Evolutionary conservation across 2,329 filamentous ascomycete genomes (phyloP).

Genomic region (Botrytis tulipae): DNA sequence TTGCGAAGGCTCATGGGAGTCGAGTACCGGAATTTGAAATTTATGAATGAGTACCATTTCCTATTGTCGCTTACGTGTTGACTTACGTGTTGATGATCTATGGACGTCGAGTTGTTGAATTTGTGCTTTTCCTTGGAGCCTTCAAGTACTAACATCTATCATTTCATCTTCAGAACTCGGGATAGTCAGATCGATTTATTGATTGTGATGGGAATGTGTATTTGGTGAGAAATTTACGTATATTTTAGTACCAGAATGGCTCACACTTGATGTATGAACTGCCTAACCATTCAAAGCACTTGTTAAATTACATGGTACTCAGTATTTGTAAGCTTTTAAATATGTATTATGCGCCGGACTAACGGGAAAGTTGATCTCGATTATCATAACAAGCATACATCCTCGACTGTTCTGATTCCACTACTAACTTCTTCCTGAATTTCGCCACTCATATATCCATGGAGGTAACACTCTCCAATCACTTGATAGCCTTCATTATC

Average conservation of each 20-base stretch:
- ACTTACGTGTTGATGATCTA: not conserved
- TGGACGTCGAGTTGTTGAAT: not conserved
- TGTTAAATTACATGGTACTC: not conserved
- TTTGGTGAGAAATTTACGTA: no score
- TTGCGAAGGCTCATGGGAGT: not conserved
- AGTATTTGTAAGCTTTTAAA: not conserved
- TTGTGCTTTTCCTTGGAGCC: not conserved
- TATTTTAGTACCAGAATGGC: no score
- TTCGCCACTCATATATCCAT: slow-evolving; percentile 29
- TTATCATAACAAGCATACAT: slow-evolving; percentile 11
- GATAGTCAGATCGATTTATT: no score
- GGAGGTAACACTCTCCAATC: slow-evolving; percentile 28
- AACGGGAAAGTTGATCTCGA: not conserved
- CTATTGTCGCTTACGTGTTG: not conserved
- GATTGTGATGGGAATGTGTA: no score
- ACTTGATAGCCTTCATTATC: slow-evolving; percentile 13
- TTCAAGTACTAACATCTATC: not conserved
- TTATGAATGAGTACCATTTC: not conserved
- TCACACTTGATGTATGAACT: no score
- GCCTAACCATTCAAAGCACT: not conserved
- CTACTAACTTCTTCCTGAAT: not conserved
- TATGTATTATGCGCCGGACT: not conserved
- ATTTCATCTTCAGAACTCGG: no score
- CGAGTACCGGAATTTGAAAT: not conserved
- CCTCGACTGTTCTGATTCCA: slow-evolving; percentile 1